Conservation (phyloP, 768 basidiomycete species). For the Naematelia encephala region DNA sequence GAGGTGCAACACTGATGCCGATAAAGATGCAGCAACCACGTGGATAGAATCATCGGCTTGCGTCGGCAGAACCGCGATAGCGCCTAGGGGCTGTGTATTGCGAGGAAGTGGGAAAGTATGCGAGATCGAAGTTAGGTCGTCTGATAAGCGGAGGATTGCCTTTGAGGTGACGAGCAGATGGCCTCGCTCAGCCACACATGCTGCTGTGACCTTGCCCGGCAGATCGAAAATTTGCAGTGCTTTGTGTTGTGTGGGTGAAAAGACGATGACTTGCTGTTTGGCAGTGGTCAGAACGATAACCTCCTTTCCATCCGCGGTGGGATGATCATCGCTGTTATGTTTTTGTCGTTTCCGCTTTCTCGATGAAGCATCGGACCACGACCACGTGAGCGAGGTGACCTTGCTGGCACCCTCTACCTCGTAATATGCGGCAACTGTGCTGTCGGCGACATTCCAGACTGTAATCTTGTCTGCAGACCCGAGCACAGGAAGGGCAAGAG, state of each 20-base stretch:
- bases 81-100: slow-evolving; percentile 17
- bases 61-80: slow-evolving; percentile 29
- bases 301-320: slow-evolving; percentile 21
- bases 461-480: slow-evolving; percentile 46
- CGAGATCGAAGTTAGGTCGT: slow-evolving; percentile 18
- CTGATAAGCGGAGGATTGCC: slow-evolving; percentile 23
- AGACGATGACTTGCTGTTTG: slow-evolving; percentile 26
- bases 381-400: slow-evolving; percentile 32
- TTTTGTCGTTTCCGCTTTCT: not conserved
- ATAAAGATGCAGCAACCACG: slow-evolving; percentile 30
- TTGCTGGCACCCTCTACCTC: slow-evolving; percentile 41
- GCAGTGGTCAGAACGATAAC: slow-evolving; percentile 35
- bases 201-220: slow-evolving; percentile 25
- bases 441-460: slow-evolving; percentile 43
- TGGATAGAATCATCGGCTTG: slow-evolving; percentile 24
- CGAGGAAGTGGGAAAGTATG: slow-evolving; percentile 28
- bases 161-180: slow-evolving; percentile 25
- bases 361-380: slow-evolving; percentile 7
- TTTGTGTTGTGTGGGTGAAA: slow-evolving; percentile 23
- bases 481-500: slow-evolving; percentile 39
- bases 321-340: slow-evolving; percentile 2
- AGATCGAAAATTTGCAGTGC: slow-evolving; percentile 25
- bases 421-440: slow-evolving; percentile 42
- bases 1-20: slow-evolving; percentile 30
- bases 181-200: slow-evolving; percentile 25